Base-by-base conservation (phyloP, 352 stramenopile species). In the Phytophthora sp. region DNA sequence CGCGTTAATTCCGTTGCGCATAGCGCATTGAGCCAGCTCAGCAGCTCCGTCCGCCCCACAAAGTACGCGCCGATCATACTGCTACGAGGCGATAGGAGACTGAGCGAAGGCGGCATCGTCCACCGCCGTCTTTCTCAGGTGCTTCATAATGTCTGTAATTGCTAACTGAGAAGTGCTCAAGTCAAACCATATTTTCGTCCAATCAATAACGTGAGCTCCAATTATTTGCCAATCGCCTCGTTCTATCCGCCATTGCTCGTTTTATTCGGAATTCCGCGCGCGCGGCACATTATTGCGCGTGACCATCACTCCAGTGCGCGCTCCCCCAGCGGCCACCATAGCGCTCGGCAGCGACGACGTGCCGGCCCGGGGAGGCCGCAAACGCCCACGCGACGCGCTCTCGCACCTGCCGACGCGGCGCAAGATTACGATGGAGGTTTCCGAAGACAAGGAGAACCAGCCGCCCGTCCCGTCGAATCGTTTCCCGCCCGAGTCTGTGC, bases 11-110 rank as follows among this genome's bases (percentile, higher is more conserved):
- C 95, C 38, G 98, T 82, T 47, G 86, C 76, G 55, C 98, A 91
- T 29, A 97, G 86, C 30, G 72, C 71, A 76, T 99, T 99, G 46
- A 99, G 81, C 93, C 98, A 99, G 39, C 98, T 85, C 29, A 99
- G 76, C 50, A 99, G 94, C 70, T 99, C 94, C 52, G 94, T 97
- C 26, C 94, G 86, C n/a, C 93, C 94, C 44, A 98, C 89, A 80
- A 46, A 47, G 39, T 97, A 98, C 57, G 94, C 94, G 52, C 85
- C 52, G 27, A n/a, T 52, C 54, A 61, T 61, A 3, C 36, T 49
- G 27, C 23, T 47, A 13, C 15, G 36, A 44, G 36, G 12, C 36
- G n/a, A 44, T 15, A 55, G 42, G 2, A 30, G 11, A 16, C 16
- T 7, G 3, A 31, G 13, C 18, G 11, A 31, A 31, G 11, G 13